Evolutionary conservation across 495 filamentous ascomycete genomes (phyloP), one percentile per base, ranked within the genome.

Genomic region (Daldinia concentrica): DNA sequence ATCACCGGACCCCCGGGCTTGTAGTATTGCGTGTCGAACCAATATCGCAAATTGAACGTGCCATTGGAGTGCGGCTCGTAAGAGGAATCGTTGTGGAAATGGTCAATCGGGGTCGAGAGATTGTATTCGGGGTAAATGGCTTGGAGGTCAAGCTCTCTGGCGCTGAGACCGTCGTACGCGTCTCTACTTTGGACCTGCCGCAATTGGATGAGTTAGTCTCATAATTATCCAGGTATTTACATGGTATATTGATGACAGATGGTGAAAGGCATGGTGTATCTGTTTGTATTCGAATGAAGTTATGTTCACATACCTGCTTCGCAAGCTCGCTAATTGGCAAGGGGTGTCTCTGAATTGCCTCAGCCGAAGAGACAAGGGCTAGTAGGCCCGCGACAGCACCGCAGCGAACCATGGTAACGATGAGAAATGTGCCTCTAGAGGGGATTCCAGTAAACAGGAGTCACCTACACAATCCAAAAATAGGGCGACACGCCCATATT

Each of bases 1-100:
- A 94, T 89, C 8, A 94, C 89, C 1, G 91, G 91, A 0, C 91
- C 91, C 2, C 91, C 91, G 0, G 81, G 80, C 64, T 86, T 83
- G 78, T 92, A 93, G 78, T 88, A 83, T 17, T 78, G 79, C 36
- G 87, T 83, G 75, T 92, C 90, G 74, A 92, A 90, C 88, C 89
- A 93, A 79, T 93, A 94, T 8, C 90, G 88, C 19, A 91, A 82
- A 43, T 84, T 73, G 72, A 91, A 92, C 2, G 76, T 84, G 29
- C 67, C 87, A 59, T 86, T 75, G 43, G 81, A 82, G 77, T 93
- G 90, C n/a, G 91, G 90, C 73, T 86, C 89, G 73, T 93, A 93
- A 50, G 78, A 76, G 8, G 87, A 83, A 64, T 91, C 87, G 76
- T 92, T 91, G 78, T 88, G 89, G 81, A 92, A 94, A 72, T 93